phyloP scores from a whole-genome alignment of 2,329 filamentous ascomycete genomes.

The Curvularia sp. region DNA sequence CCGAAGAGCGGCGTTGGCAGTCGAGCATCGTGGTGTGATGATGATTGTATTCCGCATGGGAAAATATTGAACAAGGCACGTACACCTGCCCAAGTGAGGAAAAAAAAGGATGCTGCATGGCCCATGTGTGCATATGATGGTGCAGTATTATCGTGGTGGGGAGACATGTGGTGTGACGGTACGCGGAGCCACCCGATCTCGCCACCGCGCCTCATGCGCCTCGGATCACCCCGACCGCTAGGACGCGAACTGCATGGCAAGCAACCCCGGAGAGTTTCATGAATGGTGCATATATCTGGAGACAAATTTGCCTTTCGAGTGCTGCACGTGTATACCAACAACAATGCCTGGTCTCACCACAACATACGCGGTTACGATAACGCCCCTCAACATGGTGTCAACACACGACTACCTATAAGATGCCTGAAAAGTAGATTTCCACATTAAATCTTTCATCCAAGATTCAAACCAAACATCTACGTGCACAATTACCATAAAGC shows the following conservation, averaged over 20 bases:
- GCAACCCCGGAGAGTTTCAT: background rate
- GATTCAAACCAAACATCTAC: background rate
- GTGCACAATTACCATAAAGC: background rate
- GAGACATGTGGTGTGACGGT: constrained; percentile 18
- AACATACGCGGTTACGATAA: background rate
- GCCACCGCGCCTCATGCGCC: constrained; percentile 1
- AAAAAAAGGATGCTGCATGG: background rate
- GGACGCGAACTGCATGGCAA: background rate
- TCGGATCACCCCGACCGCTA: constrained; percentile 1
- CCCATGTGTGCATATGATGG: background rate
- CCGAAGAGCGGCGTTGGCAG: background rate
- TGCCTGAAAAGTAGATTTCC: background rate
- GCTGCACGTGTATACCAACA: background rate
- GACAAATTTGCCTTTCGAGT: background rate
- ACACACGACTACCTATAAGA: constrained; percentile 3
- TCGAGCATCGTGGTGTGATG: constrained; percentile 6
- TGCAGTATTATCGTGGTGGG: constrained; percentile 4
- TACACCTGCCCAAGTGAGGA: background rate
- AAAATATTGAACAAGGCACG: background rate
- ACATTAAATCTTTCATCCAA: background rate
- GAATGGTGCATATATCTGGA: background rate
- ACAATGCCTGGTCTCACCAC: background rate
- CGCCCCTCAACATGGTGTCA: background rate
- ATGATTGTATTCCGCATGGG: background rate
- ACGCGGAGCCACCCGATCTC: constrained; percentile 11